Evolutionary conservation across 306 rosid genomes (phyloP).

Genomic region (Pyrus communis): DNA sequence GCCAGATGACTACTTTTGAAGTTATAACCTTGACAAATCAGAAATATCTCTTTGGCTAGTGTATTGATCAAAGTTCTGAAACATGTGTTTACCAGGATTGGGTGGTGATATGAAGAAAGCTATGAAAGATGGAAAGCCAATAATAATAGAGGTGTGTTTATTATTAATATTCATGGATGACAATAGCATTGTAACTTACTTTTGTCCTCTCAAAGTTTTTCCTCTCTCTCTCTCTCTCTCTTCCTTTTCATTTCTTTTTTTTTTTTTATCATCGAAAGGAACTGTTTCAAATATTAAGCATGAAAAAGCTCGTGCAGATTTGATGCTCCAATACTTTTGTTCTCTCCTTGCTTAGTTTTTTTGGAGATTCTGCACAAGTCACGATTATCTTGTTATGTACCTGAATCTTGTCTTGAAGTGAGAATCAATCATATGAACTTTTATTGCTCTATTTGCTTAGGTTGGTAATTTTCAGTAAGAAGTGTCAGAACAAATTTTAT

Average conservation of each 20-base stretch:
- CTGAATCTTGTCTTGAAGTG: neutral
- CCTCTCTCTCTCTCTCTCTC: too few relatives aligned
- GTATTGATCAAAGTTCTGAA: neutral
- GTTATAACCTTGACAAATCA: neutral
- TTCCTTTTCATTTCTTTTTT: neutral
- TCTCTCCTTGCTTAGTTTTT: neutral
- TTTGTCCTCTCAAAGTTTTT: neutral
- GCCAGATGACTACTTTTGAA: slow-evolving; percentile 1
- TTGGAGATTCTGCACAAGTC: neutral
- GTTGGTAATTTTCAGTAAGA: neutral
- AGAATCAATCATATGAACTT: neutral
- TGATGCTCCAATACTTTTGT: too few relatives aligned
- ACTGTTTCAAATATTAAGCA: neutral
- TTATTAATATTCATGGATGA: neutral
- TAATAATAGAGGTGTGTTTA: slow-evolving; percentile 75
- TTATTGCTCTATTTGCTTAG: neutral
- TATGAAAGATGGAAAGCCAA: slow-evolving; percentile 98
- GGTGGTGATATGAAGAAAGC: slow-evolving; percentile 98
- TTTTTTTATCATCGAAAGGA: neutral
- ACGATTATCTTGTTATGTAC: neutral
- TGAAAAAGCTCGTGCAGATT: neutral
- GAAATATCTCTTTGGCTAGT: neutral
- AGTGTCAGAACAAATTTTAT: neutral
- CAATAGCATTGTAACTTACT: neutral
- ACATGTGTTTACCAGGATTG: slow-evolving; percentile 59